Conservation (phyloP, 208 protist species). For the Leishmania braziliensis region DNA sequence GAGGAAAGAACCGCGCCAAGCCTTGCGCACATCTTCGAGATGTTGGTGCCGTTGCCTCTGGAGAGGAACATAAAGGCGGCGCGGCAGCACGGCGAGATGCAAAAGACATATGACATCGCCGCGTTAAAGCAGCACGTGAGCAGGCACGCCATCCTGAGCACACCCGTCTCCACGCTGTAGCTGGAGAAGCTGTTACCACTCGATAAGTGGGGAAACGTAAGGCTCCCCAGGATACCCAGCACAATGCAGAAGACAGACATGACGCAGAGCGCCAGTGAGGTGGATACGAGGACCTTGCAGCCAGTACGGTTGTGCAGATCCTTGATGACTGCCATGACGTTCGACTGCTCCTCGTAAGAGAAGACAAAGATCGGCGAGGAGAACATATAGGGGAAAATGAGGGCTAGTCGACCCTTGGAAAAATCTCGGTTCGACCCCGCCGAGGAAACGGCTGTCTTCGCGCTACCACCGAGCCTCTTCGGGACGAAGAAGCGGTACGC, state of each 20-base stretch:
- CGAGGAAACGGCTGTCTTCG: conserved; percentile 2
- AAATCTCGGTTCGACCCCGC: not conserved
- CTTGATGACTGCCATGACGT: conserved; percentile 85
- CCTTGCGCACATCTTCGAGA: conserved; percentile 54
- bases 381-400: conserved; percentile 67
- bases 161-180: conserved; percentile 59
- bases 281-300: conserved; percentile 60
- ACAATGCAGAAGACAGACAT: conserved; percentile 60
- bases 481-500: conserved; percentile 71
- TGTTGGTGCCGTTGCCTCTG: conserved; percentile 52
- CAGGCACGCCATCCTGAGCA: conserved; percentile 70
- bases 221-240: conserved; percentile 65
- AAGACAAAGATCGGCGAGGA: conserved; percentile 77
- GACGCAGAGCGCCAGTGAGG: conserved; percentile 57
- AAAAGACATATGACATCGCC: conserved; percentile 72
- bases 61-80: conserved; percentile 75
- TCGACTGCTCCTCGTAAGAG: conserved; percentile 83
- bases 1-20: conserved; percentile 48
- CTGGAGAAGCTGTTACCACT: conserved; percentile 69
- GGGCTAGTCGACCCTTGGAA: conserved; percentile 14
- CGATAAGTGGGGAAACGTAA: conserved; percentile 58
- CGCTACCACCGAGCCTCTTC: not conserved
- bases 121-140: conserved; percentile 79
- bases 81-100: conserved; percentile 72
- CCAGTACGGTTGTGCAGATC: conserved; percentile 74